Evolutionary conservation across 345 rosid genomes (phyloP), one percentile per base, ranked within the genome.

Genomic region (Euphorbia lathyris): DNA sequence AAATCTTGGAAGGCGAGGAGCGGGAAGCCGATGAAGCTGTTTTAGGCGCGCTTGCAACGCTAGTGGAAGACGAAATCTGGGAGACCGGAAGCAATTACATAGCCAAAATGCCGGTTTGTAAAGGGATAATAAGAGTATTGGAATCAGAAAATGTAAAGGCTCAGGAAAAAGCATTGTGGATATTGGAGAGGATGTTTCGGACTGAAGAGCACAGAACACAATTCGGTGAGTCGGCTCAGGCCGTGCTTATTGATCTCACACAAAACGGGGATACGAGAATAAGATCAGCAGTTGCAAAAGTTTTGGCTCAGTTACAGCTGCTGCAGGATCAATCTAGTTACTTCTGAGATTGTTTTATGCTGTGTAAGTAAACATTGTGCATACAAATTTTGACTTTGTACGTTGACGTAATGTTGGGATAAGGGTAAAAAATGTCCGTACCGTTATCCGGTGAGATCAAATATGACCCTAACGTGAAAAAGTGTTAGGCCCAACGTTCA

Each of bases 261-360:
- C 91, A 85, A 68, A 85, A 73, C 20, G 84, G 82, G 8, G 82
- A 85, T 40, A 68, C 83, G 13, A 81, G 78, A 61, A 52, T 88
- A 73, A 88, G 72, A 66, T 57, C 93, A 22, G 26, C 79, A 5
- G 70, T 77, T 10, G 88, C 83, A 13, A 82, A 72, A 74, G 26
- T 88, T 19, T 70, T 88, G 86, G 89, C 85, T 0, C 83, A 79
- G 67, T 86, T 88, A 23, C 88, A 86, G 40, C 85, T 88, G 57
- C 73, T 85, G 63, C 90, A 85, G 55, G 48, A 5, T 63, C 90
- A 86, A 42, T 88, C 90, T 25, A 86, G 89, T 77, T 88, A 86
- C 73, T 85, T 88, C 32, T 88, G 77, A 85, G 69, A 30, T 2
- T 13, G 27, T 58, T 47, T 45, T 59, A 25, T n/a, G 2, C 40